These are phyloP conservation scores for Sarcodon aspratus DNA, from an alignment of 768 basidiomycete species.

Conservation along the genomic window DNA sequence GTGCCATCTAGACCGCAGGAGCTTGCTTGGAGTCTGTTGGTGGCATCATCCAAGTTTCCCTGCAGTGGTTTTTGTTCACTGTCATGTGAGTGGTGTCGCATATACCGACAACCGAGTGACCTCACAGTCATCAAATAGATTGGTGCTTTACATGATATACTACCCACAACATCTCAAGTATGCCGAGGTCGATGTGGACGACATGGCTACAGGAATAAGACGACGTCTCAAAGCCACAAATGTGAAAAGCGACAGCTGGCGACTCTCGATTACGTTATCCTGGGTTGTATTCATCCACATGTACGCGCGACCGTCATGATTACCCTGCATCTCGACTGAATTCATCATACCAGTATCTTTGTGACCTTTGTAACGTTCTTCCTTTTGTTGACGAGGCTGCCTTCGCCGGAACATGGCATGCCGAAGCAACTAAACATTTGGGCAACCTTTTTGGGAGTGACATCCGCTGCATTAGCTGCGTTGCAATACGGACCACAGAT, in stretches of 20 bases:
- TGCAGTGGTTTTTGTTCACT: constrained; percentile 81
- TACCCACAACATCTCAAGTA: constrained; percentile 83
- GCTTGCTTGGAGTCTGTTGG: constrained; percentile 72
- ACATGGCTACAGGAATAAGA: constrained; percentile 21
- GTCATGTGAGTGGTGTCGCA: constrained; percentile 53
- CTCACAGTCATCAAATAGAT: constrained; percentile 29
- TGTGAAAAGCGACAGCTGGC: constrained; percentile 60
- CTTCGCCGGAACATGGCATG: constrained; percentile 22
- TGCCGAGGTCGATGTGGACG: constrained; percentile 30
- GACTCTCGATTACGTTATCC: constrained; percentile 62
- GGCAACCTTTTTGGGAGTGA: constrained; percentile 83
- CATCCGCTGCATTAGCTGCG: constrained; percentile 65
- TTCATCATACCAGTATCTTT: constrained; percentile 31
- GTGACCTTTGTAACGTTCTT: constrained; percentile 49
- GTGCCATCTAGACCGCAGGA: constrained; percentile 38
- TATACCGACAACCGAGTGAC: not conserved
- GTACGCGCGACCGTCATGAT: constrained; percentile 30
- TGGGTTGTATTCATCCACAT: constrained; percentile 65
- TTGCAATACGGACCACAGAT: constrained; percentile 89
- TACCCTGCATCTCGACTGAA: constrained; percentile 2
- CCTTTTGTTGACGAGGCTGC: constrained; percentile 36
- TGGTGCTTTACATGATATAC: constrained; percentile 86
- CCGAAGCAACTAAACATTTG: constrained; percentile 38
- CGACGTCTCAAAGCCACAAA: constrained; percentile 31
- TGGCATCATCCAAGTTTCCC: constrained; percentile 69